Evolutionary conservation across 441 rosid species (phyloP).

Genomic region (Adansonia gregorii): DNA sequence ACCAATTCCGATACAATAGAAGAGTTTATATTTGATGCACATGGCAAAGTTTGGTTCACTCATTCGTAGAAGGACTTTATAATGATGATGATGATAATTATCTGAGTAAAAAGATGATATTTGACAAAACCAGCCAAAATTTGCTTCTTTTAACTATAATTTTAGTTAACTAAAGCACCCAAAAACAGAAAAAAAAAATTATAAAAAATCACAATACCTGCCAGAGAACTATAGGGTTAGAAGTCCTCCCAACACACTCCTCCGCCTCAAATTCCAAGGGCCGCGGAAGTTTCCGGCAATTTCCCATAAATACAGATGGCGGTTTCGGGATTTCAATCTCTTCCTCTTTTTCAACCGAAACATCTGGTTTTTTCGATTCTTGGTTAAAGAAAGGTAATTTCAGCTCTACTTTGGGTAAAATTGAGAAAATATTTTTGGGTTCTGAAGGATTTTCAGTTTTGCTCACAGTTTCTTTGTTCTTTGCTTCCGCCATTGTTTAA

Average conservation of each 20-base stretch:
- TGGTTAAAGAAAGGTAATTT: constrained; percentile 46
- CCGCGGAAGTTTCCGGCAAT: constrained; percentile 34
- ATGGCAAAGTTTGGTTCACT: neutral
- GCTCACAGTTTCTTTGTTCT: constrained; percentile 26
- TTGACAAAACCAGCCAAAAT: neutral
- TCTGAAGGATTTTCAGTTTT: constrained; percentile 13
- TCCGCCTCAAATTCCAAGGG: constrained; percentile 58
- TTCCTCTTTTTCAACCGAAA: constrained; percentile 28
- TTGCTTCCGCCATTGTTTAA: constrained; percentile 23
- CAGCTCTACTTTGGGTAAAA: constrained; percentile 43
- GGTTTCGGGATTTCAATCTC: constrained; percentile 24
- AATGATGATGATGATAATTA: no score
- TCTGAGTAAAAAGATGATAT: neutral
- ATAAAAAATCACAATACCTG: constrained; percentile 52
- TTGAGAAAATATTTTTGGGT: constrained; percentile 34
- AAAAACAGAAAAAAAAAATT: neutral
- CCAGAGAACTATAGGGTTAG: constrained; percentile 77
- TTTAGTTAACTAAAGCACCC: neutral
- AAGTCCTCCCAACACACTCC: constrained; percentile 62
- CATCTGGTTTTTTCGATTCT: constrained; percentile 20
- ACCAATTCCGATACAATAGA: neutral
- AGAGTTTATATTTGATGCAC: neutral
- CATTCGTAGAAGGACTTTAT: neutral
- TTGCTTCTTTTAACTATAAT: neutral
- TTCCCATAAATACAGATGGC: constrained; percentile 39